Percentiles rank a stretch among this genome's conserved stretches.
Evolutionary conservation across 805 yeast species (phyloP).

Genomic region (Metschnikowia borealis): DNA sequence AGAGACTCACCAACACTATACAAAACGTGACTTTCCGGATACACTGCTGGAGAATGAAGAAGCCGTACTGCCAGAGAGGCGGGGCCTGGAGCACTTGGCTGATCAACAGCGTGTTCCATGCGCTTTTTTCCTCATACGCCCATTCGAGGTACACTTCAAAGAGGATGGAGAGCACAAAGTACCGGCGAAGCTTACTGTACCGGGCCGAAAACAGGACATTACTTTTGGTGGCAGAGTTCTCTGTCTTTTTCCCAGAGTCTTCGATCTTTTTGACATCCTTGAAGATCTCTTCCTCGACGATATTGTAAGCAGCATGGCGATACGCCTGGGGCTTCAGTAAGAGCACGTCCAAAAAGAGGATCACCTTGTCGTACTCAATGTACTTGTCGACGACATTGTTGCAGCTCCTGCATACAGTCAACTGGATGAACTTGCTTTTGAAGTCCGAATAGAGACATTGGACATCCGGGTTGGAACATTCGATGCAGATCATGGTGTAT

Average conservation of each 20-base stretch:
- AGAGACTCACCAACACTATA: conserved; percentile 27
- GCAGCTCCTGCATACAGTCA: conserved; percentile 74
- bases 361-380: conserved; percentile 82
- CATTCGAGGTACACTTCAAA: conserved; percentile 89
- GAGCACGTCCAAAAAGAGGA: conserved; percentile 77
- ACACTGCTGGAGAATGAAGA: conserved; percentile 51
- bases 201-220: neutral
- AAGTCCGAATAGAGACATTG: conserved; percentile 65
- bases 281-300: conserved; percentile 32
- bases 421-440: conserved; percentile 72
- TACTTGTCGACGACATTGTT: conserved; percentile 79
- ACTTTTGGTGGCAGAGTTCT: neutral
- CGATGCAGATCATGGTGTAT: conserved; percentile 75
- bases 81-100: conserved; percentile 27
- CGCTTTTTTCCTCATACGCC: conserved; percentile 79
- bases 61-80: conserved; percentile 50
- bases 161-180: conserved; percentile 59
- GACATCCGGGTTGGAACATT: conserved; percentile 65
- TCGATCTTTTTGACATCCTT: neutral
- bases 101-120: conserved; percentile 25
- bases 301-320: conserved; percentile 80
- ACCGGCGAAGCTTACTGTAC: conserved; percentile 32
- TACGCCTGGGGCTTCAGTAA: conserved; percentile 84
- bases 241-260: too few relatives aligned
- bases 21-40: conserved; percentile 44